Evolutionary conservation across 2,329 filamentous ascomycete species (phyloP).

Genomic region (Plectosphaerella plurivora): DNA sequence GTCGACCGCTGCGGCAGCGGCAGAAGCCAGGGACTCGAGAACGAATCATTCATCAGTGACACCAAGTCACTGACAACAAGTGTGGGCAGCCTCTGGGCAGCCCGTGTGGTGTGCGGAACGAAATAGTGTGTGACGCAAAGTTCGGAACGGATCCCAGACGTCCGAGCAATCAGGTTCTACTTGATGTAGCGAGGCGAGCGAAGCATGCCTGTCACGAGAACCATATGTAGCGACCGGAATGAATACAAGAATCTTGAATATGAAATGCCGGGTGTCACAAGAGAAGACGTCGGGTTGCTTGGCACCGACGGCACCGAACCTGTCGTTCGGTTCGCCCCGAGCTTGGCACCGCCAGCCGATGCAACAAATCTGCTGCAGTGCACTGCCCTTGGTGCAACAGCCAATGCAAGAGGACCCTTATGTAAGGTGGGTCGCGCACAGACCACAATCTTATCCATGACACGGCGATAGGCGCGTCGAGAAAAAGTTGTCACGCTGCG

Average conservation of each 20-base stretch:
- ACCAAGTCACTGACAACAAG: background rate
- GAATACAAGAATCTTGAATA: too few relatives aligned
- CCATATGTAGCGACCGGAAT: too few relatives aligned
- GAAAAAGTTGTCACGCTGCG: conserved; percentile 8
- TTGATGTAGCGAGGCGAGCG: too few relatives aligned
- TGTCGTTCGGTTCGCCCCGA: too few relatives aligned
- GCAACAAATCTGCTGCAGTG: background rate
- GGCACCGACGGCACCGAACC: background rate
- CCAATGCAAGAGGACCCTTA: conserved; percentile 4
- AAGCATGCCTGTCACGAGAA: too few relatives aligned
- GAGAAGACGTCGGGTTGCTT: too few relatives aligned
- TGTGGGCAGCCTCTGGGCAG: background rate
- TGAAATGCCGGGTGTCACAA: too few relatives aligned
- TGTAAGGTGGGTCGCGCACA: conserved; percentile 5
- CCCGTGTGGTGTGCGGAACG: too few relatives aligned
- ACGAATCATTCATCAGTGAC: background rate
- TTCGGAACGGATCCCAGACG: too few relatives aligned
- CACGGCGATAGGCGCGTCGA: background rate
- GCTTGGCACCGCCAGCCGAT: background rate
- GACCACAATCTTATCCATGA: conserved; percentile 1
- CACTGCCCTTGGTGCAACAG: conserved; percentile 1
- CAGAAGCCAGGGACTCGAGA: conserved; percentile 15
- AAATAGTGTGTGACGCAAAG: too few relatives aligned
- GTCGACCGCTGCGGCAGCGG: conserved; percentile 24
- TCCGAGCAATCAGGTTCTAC: too few relatives aligned